phyloP scores from a whole-genome alignment of 2,329 filamentous ascomycete genomes.

The Pseudogymnoascus destructans region DNA sequence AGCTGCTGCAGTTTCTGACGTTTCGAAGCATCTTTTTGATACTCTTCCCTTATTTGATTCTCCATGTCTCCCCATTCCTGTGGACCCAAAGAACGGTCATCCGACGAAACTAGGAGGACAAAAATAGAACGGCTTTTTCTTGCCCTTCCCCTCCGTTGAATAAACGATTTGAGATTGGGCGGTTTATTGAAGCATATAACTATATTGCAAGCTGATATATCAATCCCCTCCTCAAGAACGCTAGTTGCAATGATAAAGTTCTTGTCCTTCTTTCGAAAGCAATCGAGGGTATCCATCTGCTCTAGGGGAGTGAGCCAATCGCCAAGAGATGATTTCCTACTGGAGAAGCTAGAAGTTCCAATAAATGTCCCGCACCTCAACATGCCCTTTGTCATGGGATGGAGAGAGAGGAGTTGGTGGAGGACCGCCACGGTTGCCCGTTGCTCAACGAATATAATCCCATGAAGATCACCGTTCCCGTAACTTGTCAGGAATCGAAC shows the following conservation, averaged over 20 bases:
- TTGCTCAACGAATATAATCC: slow-evolving; percentile 57
- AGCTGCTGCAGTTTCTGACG: slow-evolving; percentile 16
- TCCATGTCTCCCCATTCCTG: slow-evolving; percentile 56
- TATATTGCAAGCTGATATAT: slow-evolving; percentile 48
- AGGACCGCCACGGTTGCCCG: slow-evolving; percentile 48
- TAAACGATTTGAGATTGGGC: slow-evolving; percentile 48
- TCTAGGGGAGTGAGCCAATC: slow-evolving; percentile 28
- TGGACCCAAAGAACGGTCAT: slow-evolving; percentile 25
- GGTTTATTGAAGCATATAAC: slow-evolving; percentile 53
- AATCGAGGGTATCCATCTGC: slow-evolving; percentile 29
- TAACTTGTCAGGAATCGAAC: slow-evolving; percentile 35
- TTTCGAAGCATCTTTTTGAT: slow-evolving; percentile 26
- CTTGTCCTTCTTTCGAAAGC: slow-evolving; percentile 40
- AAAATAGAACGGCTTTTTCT: slow-evolving; percentile 43
- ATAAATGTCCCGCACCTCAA: slow-evolving; percentile 43
- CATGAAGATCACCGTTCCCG: slow-evolving; percentile 31
- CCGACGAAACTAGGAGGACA: slow-evolving; percentile 35
- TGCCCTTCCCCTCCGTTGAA: slow-evolving; percentile 52
- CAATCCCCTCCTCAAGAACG: slow-evolving; percentile 55
- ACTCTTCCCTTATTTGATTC: slow-evolving; percentile 45
- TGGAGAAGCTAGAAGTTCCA: slow-evolving; percentile 34
- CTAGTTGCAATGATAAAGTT: slow-evolving; percentile 48
- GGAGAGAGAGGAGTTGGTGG: slow-evolving; percentile 36
- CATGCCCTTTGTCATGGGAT: slow-evolving; percentile 34
- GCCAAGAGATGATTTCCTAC: slow-evolving; percentile 30